Conservation (phyloP, 768 basidiomycete genomes). For the Lentinus tigrinus region DNA sequence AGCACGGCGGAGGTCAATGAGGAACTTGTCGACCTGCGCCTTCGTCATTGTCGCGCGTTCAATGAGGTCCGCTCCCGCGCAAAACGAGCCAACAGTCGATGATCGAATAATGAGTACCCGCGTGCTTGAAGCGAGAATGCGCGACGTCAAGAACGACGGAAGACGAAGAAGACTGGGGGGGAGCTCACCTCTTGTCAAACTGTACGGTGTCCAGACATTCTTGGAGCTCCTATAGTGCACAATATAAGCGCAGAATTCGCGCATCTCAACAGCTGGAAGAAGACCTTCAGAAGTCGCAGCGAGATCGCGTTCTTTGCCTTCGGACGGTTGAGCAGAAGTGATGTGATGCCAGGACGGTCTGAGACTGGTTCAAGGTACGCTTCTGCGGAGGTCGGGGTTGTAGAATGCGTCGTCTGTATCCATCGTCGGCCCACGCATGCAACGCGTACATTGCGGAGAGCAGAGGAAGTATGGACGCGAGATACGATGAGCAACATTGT, state of each 20-base stretch:
- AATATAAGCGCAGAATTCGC: conserved; percentile 6
- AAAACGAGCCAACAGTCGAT: conserved; percentile 75
- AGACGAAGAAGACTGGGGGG: neutral
- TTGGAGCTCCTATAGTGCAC: conserved; percentile 57
- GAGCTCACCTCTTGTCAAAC: conserved; percentile 60
- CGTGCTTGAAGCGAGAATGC: conserved; percentile 41
- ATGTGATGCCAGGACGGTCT: conserved; percentile 64
- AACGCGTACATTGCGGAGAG: neutral
- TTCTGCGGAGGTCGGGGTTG: conserved; percentile 29
- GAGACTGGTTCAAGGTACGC: conserved; percentile 50
- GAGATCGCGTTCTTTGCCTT: conserved; percentile 89
- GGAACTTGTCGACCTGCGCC: conserved; percentile 72
- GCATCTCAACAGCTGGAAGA: conserved; percentile 6
- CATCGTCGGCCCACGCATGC: neutral
- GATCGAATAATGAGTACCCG: conserved; percentile 86
- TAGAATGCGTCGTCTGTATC: conserved; percentile 3
- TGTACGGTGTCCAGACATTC: conserved; percentile 66
- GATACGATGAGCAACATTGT: conserved; percentile 3
- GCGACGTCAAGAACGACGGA: neutral
- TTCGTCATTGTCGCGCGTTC: conserved; percentile 85
- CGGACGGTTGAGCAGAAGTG: conserved; percentile 78
- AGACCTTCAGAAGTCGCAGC: conserved; percentile 62
- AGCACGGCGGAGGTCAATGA: conserved; percentile 67
- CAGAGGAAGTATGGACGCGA: neutral
- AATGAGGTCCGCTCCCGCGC: conserved; percentile 86